Evolutionary conservation across 139 green algal genomes (phyloP).

Genomic region (Eudorina sp.): DNA sequence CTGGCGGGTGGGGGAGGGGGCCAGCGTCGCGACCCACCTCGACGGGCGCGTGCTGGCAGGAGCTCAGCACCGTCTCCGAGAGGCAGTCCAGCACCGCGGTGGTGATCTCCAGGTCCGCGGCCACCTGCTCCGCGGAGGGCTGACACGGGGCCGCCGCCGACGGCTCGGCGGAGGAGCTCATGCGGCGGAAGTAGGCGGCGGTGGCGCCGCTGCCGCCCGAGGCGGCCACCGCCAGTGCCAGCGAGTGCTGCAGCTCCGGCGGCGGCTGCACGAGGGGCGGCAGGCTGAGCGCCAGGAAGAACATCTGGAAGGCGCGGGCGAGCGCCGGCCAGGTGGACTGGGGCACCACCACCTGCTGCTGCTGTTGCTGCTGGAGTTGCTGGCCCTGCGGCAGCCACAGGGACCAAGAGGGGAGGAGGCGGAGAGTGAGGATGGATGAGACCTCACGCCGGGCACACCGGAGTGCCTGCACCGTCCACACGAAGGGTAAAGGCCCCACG

Average conservation of each 20-base stretch:
- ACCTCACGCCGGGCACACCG: no score
- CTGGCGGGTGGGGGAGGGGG: no score
- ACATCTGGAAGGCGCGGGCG: conserved; percentile 70
- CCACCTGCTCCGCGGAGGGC: neutral
- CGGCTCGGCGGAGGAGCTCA: neutral
- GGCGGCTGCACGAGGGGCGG: conserved; percentile 38
- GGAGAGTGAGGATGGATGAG: no score
- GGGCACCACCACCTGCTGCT: conserved; percentile 1
- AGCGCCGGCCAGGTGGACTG: conserved; percentile 66
- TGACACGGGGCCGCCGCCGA: neutral
- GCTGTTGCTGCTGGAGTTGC: neutral
- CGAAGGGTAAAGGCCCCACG: no score
- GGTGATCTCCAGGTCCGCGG: conserved; percentile 72
- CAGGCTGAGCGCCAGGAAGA: conserved; percentile 69
- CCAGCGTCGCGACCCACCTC: no score
- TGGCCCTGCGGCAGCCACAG: neutral
- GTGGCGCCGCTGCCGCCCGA: neutral
- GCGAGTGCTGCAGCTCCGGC: neutral
- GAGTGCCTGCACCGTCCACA: no score
- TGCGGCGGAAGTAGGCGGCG: neutral
- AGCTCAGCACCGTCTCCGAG: conserved; percentile 77
- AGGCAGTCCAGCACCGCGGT: conserved; percentile 82
- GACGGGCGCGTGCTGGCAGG: conserved; percentile 59
- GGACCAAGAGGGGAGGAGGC: no score
- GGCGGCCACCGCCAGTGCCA: neutral